Evolutionary conservation across 257 asterid genomes (phyloP), one percentile per base, ranked within the genome.

Genomic region (Petunia axillaris): DNA sequence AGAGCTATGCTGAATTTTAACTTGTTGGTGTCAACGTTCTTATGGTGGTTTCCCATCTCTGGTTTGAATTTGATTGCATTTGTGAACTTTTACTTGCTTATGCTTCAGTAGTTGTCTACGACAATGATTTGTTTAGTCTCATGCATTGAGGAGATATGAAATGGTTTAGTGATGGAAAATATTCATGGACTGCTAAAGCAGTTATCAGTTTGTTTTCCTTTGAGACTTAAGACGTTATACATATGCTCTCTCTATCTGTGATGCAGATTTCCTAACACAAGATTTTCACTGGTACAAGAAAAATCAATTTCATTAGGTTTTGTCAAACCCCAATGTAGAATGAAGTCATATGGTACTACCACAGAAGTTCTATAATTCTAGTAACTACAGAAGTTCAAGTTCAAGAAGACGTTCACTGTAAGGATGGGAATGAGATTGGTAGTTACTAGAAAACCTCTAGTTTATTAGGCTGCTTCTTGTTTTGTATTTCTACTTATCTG

Each of bases 301-400:
- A 55, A 57, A 15, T 6, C 36, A 9, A 57, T 57, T 5, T 4
- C 16, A 59, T n/a, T 16, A n/a, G 64, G 64, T 16, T 59, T 6
- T 1, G 11, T 16, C 38, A 16, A 70, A 44, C 77, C 10, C 15
- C 2, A 46, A 70, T 43, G 39, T 70, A 46, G 25, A 25, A 25
- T 44, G 59, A 70, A 46, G 59, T 70, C 25, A 70, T 70, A 46
- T 68, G 57, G 76, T 68, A 68, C 8, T 46, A 25, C 58, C 77
- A 16, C 6, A 44, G 9, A 70, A 9, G 10, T 70, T 46, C 59
- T 70, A 10, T 70, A 46, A 46, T 70, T 70, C 71, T 64, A 64
- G 71, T 37, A 64, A 38, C 46, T 11, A 4, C 55, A 68, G 25
- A 41, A 46, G 57, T 25, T 25, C 4, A 9, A 9, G 58, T 44